These are phyloP conservation scores for Neonectria neomacrospora DNA, from an alignment of 2,329 filamentous ascomycete genomes.

Conservation along the genomic window DNA sequence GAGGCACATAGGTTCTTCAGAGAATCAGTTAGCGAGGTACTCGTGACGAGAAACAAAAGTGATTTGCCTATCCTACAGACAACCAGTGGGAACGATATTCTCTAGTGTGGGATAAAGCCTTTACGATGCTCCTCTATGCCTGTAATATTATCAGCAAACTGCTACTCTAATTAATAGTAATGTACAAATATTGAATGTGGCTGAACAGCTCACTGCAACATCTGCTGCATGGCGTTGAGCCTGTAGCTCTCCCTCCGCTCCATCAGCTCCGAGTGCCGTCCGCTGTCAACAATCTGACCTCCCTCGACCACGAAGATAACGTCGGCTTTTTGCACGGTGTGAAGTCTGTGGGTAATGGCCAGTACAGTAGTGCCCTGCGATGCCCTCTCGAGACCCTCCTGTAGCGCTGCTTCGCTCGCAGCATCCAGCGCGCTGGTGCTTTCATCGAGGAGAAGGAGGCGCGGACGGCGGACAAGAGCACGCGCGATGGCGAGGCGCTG, in stretches of 20 bases:
- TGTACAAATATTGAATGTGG: not conserved
- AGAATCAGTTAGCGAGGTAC: too few species aligned
- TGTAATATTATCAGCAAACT: not conserved
- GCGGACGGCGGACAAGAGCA: slow-evolving; percentile 76
- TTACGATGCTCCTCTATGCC: too few species aligned
- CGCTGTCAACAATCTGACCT: slow-evolving; percentile 62
- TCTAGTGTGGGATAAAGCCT: too few species aligned
- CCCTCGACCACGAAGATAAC: slow-evolving; percentile 66
- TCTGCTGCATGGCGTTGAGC: slow-evolving; percentile 63
- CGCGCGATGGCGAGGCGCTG: slow-evolving; percentile 83
- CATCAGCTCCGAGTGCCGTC: slow-evolving; percentile 64
- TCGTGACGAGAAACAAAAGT: too few species aligned
- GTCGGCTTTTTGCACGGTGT: slow-evolving; percentile 66
- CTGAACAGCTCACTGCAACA: slow-evolving; percentile 45
- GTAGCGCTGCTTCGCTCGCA: slow-evolving; percentile 72
- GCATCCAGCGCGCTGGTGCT: slow-evolving; percentile 82
- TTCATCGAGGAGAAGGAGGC: slow-evolving; percentile 82
- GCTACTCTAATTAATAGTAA: not conserved
- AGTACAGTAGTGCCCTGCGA: slow-evolving; percentile 65
- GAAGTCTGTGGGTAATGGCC: slow-evolving; percentile 67
- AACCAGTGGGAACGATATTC: too few species aligned
- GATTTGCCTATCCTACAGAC: too few species aligned
- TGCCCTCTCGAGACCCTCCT: slow-evolving; percentile 71
- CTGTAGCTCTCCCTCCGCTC: slow-evolving; percentile 63
- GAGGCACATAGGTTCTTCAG: too few species aligned